Evolutionary conservation across 495 filamentous ascomycete species (phyloP).

Genomic region (Hypoxylon intermedium): DNA sequence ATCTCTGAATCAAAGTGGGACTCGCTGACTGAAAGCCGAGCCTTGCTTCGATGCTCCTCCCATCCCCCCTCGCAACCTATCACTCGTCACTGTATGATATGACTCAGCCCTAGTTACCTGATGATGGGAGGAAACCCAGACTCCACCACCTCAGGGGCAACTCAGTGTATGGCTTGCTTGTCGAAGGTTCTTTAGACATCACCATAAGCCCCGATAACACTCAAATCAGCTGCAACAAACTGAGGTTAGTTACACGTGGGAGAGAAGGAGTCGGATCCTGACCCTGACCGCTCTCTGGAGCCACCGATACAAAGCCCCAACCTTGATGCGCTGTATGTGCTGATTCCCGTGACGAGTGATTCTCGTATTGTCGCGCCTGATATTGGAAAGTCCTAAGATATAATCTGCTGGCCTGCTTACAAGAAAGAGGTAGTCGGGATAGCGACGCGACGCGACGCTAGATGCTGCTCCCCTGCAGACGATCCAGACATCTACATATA

Average conservation of each 20-base stretch:
- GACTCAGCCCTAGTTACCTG: constrained; percentile 18
- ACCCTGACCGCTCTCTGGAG: constrained; percentile 18
- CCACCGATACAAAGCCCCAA: constrained; percentile 29
- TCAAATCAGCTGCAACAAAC: constrained; percentile 19
- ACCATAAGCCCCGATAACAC: not conserved
- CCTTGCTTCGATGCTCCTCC: constrained; percentile 1
- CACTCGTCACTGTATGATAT: constrained; percentile 16
- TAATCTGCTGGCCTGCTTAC: constrained; percentile 1
- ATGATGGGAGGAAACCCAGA: not conserved
- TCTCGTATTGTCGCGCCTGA: constrained; percentile 27
- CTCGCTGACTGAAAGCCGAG: no score
- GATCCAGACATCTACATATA: constrained; percentile 8
- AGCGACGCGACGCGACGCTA: constrained; percentile 13
- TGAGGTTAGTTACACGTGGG: constrained; percentile 16
- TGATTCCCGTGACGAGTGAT: constrained; percentile 10
- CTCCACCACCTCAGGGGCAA: not conserved
- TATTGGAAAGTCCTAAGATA: constrained; percentile 7
- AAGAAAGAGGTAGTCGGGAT: constrained; percentile 1
- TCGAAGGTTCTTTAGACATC: constrained; percentile 2
- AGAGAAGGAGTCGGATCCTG: constrained; percentile 13
- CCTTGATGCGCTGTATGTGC: constrained; percentile 24
- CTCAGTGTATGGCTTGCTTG: constrained; percentile 2
- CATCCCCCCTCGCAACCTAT: constrained; percentile 1
- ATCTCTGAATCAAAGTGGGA: no score
- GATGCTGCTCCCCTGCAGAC: constrained; percentile 7